phyloP scores from a whole-genome alignment of 768 basidiomycete genomes.

The Cytidiella melzeri region DNA sequence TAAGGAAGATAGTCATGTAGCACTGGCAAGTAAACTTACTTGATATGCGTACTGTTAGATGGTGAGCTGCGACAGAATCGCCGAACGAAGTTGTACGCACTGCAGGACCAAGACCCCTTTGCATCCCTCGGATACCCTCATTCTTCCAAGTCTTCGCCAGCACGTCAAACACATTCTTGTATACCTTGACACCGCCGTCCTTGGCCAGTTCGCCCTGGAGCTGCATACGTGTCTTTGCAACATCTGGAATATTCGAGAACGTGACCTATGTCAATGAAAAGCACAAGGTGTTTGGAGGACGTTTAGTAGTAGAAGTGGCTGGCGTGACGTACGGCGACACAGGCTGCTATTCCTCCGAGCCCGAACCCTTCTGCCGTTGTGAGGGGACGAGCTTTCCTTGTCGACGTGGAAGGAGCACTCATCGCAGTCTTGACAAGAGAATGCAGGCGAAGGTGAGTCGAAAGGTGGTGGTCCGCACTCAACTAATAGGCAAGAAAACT shows the following conservation, averaged over 20 bases:
- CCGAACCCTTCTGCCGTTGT: constrained; percentile 78
- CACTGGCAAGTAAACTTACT: constrained; percentile 38
- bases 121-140: constrained; percentile 88
- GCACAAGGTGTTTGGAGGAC: not conserved
- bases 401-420: not conserved
- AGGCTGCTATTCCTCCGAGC: constrained; percentile 89
- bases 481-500: too few species aligned
- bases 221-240: constrained; percentile 93
- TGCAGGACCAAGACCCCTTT: constrained; percentile 87
- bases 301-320: constrained; percentile 1
- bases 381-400: constrained; percentile 23
- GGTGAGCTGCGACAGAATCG: not conserved
- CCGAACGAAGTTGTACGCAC: constrained; percentile 35
- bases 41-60: constrained; percentile 78
- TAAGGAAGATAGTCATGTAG: not conserved
- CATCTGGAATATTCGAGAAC: constrained; percentile 73
- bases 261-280: constrained; percentile 48
- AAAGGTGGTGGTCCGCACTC: not conserved
- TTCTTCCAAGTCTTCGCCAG: constrained; percentile 81
- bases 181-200: constrained; percentile 64
- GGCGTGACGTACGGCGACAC: constrained; percentile 63
- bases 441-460: not conserved
- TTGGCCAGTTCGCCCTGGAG: constrained; percentile 93
- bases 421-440: too few species aligned
- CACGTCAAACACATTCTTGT: constrained; percentile 81